Conservation (phyloP, 139 green algal genomes). For the Marvania coccoides region DNA sequence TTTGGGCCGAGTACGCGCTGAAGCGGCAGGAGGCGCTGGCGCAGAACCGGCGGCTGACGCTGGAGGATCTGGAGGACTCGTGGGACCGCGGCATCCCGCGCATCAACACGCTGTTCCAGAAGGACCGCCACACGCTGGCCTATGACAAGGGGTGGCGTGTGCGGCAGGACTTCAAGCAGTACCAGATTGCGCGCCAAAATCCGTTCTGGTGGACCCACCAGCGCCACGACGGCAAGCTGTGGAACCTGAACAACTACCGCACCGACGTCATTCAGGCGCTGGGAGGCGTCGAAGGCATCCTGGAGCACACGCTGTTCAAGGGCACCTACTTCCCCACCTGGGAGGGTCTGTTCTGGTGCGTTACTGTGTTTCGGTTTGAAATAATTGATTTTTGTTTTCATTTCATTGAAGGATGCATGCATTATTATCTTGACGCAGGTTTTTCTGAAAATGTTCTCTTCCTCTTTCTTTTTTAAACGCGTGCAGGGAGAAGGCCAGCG, state of each 20-base stretch:
- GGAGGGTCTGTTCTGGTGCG: slow-evolving; percentile 99
- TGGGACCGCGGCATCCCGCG: slow-evolving; percentile 98
- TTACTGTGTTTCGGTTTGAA: slow-evolving; percentile 55
- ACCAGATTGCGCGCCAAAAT: slow-evolving; percentile 66
- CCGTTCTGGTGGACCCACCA: slow-evolving; percentile 99
- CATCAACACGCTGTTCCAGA: slow-evolving; percentile 99
- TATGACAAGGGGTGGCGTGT: slow-evolving; percentile 99
- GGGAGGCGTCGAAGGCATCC: slow-evolving; percentile 97
- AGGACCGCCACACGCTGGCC: slow-evolving; percentile 96
- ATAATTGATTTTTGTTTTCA: not conserved
- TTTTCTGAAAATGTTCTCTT: not conserved
- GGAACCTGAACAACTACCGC: slow-evolving; percentile 99
- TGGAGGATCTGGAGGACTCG: slow-evolving; percentile 92
- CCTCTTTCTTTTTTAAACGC: not conserved
- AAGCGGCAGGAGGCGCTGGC: slow-evolving; percentile 85
- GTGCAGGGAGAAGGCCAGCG: slow-evolving; percentile 13
- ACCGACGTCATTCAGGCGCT: slow-evolving; percentile 97
- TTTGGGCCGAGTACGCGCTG: slow-evolving; percentile 99
- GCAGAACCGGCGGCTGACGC: slow-evolving; percentile 69
- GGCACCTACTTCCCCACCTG: slow-evolving; percentile 99
- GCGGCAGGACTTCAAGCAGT: slow-evolving; percentile 95
- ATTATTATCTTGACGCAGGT: too few relatives aligned
- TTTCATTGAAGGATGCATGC: too few relatives aligned
- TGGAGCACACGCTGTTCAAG: slow-evolving; percentile 99
- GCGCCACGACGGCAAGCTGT: slow-evolving; percentile 99